phyloP scores from a whole-genome alignment of 306 rosid species.

The Urtica urens region DNA sequence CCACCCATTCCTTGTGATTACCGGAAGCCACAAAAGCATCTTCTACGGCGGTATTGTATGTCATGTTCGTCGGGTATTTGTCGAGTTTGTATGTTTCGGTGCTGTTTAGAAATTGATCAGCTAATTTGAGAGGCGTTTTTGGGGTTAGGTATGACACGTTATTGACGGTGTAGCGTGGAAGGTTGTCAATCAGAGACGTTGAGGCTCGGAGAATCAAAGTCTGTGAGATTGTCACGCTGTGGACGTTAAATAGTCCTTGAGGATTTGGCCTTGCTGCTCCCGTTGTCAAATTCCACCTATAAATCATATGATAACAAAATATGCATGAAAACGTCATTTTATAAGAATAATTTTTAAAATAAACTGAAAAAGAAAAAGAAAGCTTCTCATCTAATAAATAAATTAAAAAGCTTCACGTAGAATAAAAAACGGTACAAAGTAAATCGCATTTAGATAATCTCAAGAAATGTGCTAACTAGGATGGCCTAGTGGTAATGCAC shows the following conservation, averaged over 20 bases:
- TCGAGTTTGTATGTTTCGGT: constrained; percentile 38
- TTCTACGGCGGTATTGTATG: constrained; percentile 13
- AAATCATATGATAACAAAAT: neutral
- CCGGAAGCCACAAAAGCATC: constrained; percentile 51
- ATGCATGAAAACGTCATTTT: too few relatives aligned
- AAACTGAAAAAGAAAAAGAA: neutral
- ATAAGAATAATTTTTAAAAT: neutral
- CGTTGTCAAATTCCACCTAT: constrained; percentile 63
- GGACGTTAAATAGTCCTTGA: constrained; percentile 51
- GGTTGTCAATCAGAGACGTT: constrained; percentile 16
- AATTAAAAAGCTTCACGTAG: too few relatives aligned
- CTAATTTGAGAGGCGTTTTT: constrained; percentile 54
- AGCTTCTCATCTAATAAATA: too few relatives aligned
- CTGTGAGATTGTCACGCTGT: constrained; percentile 46
- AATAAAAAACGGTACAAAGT: too few relatives aligned
- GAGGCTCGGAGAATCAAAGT: constrained; percentile 39
- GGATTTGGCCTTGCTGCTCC: constrained; percentile 85
- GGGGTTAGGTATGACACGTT: constrained; percentile 52
- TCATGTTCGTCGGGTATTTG: constrained; percentile 23
- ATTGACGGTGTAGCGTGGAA: constrained; percentile 36
- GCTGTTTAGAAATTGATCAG: constrained; percentile 39
- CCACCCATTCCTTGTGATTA: constrained; percentile 40
- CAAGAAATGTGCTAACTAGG: too few relatives aligned
- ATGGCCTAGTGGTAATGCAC: too few relatives aligned
- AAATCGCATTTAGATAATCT: too few relatives aligned